A percentile compares a stretch with the other conserved stretches of the same genome.
Conservation (phyloP, 2,329 filamentous ascomycete genomes). For the Apiospora koreana region DNA sequence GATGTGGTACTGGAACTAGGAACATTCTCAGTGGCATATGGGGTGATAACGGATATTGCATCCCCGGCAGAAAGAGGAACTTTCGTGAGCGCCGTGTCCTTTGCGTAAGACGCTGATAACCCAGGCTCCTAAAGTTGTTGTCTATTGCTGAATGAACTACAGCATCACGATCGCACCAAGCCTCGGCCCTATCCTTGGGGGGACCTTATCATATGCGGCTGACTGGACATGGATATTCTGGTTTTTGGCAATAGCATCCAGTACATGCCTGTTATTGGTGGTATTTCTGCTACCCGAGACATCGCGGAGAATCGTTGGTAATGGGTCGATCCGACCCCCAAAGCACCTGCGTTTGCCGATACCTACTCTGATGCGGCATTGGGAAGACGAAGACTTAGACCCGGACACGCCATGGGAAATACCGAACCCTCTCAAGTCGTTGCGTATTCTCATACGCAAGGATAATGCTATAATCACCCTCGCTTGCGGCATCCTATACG, state of each 20-base stretch:
- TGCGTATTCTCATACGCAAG: slow-evolving; percentile 19
- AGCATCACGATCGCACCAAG: slow-evolving; percentile 14
- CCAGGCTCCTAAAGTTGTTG: too few relatives aligned
- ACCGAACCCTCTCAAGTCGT: slow-evolving; percentile 21
- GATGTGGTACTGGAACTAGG: not conserved
- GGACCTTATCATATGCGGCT: slow-evolving; percentile 31
- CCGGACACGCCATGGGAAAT: not conserved
- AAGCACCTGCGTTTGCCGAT: not conserved
- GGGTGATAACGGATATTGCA: not conserved
- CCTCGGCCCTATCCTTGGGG: slow-evolving; percentile 35
- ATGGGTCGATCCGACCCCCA: slow-evolving; percentile 25
- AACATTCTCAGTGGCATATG: slow-evolving; percentile 9
- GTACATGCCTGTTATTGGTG: slow-evolving; percentile 19
- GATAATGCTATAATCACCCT: slow-evolving; percentile 21
- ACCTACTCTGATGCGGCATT: not conserved
- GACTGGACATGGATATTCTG: slow-evolving; percentile 41
- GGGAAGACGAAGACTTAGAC: not conserved
- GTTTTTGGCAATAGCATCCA: slow-evolving; percentile 36
- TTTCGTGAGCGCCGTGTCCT: slow-evolving; percentile 11
- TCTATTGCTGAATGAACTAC: too few relatives aligned
- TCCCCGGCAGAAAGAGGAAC: not conserved
- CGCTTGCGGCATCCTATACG: slow-evolving; percentile 20
- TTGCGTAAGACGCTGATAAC: slow-evolving; percentile 14
- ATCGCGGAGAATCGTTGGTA: slow-evolving; percentile 30
- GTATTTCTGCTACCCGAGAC: slow-evolving; percentile 31